Percentiles rank a stretch among this genome's conserved stretches.
Evolutionary conservation across 2,329 filamentous ascomycete species (phyloP).

Genomic region (Trichophyton schoenleinii): DNA sequence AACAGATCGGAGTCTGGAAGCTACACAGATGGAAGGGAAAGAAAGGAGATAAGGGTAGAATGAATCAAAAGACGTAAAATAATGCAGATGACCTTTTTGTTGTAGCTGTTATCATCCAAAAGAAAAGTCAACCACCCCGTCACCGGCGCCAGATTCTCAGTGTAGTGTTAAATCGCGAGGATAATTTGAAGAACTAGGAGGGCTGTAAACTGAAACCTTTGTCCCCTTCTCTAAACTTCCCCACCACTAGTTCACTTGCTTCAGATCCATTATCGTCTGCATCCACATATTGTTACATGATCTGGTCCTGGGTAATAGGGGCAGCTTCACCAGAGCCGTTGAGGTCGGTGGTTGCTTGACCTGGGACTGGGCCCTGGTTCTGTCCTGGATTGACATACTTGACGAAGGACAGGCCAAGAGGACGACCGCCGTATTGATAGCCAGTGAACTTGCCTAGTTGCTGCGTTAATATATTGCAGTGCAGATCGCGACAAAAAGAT

Average conservation of each 20-base stretch:
- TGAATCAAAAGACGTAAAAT: neutral
- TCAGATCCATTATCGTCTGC: neutral
- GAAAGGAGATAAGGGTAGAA: neutral
- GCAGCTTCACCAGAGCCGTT: conserved; percentile 45
- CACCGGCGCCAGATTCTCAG: neutral
- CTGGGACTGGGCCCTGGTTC: conserved; percentile 33
- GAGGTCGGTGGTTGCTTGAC: conserved; percentile 58
- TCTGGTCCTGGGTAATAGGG: conserved; percentile 89
- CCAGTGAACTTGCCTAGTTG: conserved; percentile 75
- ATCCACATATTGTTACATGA: conserved; percentile 53
- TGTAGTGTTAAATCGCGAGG: neutral
- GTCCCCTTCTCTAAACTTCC: neutral
- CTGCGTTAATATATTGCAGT: conserved; percentile 18
- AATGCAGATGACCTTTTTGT: neutral
- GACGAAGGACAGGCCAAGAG: conserved; percentile 84
- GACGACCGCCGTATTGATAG: conserved; percentile 92
- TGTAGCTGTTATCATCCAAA: conserved; percentile 2
- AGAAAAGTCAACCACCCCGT: conserved; percentile 1
- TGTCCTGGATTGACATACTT: conserved; percentile 68
- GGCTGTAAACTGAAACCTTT: neutral
- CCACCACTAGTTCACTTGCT: neutral
- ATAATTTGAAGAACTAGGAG: neutral
- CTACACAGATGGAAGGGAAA: neutral
- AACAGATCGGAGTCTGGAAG: neutral
- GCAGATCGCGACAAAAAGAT: too few species aligned